A percentile compares a stretch with the other conserved stretches of the same genome.
Conservation (phyloP, 2,329 filamentous ascomycete genomes). For the Alternaria arborescens region DNA sequence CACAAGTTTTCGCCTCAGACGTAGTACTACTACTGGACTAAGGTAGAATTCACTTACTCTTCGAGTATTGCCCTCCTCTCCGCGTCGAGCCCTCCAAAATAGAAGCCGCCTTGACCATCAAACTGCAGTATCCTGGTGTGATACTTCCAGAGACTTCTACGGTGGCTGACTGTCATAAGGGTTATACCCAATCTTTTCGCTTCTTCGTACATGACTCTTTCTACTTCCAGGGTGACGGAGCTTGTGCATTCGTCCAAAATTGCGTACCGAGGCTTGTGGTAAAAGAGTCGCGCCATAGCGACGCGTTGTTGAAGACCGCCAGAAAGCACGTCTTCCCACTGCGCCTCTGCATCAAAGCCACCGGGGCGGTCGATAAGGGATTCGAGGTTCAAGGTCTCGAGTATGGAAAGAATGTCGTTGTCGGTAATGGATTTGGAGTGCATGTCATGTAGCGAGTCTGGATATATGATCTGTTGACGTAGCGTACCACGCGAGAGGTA, state of each 20-base stretch:
- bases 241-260: constrained; percentile 98
- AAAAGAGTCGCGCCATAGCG: constrained; percentile 94
- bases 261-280: constrained; percentile 90
- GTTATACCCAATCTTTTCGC: constrained; percentile 92
- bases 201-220: constrained; percentile 96
- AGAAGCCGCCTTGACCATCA: constrained; percentile 89
- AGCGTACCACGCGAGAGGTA: constrained; percentile 91
- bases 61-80: constrained; percentile 85
- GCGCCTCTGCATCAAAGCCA: constrained; percentile 92
- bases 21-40: neutral
- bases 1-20: constrained; percentile 3
- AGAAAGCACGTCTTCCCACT: constrained; percentile 94
- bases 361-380: constrained; percentile 79
- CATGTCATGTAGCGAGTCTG: constrained; percentile 87
- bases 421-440: constrained; percentile 84
- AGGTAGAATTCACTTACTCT: constrained; percentile 64
- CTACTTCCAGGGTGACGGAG: constrained; percentile 92
- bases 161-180: constrained; percentile 94
- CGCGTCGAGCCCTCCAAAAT: constrained; percentile 90
- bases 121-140: constrained; percentile 95
- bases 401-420: constrained; percentile 77
- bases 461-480: constrained; percentile 97
- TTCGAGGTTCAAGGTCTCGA: constrained; percentile 82
- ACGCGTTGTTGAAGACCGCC: constrained; percentile 94
- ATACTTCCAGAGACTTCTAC: constrained; percentile 94